Evolutionary conservation across 139 green algal genomes (phyloP), one percentile per base, ranked within the genome.

Genomic region (Closterium sp.): DNA sequence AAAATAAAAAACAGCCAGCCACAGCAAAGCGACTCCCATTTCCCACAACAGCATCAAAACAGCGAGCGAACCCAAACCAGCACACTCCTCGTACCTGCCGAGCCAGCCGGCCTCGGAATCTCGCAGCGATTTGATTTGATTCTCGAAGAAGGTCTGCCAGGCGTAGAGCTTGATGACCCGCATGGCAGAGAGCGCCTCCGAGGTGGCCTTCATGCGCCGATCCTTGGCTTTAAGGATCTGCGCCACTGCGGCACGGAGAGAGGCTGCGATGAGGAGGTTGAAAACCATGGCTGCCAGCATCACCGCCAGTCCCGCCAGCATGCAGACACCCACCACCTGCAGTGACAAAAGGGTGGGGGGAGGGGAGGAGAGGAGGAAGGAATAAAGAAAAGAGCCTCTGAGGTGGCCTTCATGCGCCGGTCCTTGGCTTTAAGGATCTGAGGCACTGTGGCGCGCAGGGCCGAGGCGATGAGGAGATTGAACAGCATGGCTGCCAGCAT

Each of bases 281-380:
- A 86, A 6, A 3, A 86, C 3, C 84, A 94, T 86, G 36, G 76
- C 38, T 21, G 31, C 28, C 10, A 94, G 3, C 88, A 94, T 92
- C 8, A 86, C 85, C 4, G 31, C 88, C 21, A 94, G 28, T 9
- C 91, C 91, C 21, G 69, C 91, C 88, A 94, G 10, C 91, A 93
- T 94, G n/a, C 88, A 33, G 8, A 84, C 32, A 2, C 91, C 91
- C 35, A 94, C 91, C 6, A 94, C 91, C 91, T 94, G 91, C 16
- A 55, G 36, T 4, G 36, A 55, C 6, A 55, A 55, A 55, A 12
- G 36, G 36, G 36, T 55, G 36, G 36, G 4, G 36, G 36, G 36
- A 55, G 36, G 5, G 36, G 36, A 64, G 36, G 36, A 64, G 36
- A 9, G 36, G 36, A 64, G 36, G 36, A 19, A 9, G 12, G 36